A percentile compares a stretch with the other conserved stretches of the same genome.
phyloP scores from a whole-genome alignment of 2,329 filamentous ascomycete genomes.

The Colletotrichum coccodes region DNA sequence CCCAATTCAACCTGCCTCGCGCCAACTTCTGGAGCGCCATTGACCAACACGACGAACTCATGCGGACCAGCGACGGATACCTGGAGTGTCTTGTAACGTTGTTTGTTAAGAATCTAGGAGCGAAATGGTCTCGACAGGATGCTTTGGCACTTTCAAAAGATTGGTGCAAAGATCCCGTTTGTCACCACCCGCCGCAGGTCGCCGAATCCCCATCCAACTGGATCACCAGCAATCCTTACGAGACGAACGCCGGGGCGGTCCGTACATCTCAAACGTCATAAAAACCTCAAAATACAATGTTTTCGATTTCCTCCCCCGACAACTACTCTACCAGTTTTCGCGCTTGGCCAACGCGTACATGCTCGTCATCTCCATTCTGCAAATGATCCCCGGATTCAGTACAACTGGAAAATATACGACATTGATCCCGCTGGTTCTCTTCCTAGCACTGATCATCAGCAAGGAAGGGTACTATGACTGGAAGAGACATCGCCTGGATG shows the following conservation, averaged over 20 bases:
- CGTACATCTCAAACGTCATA: slow-evolving; percentile 71
- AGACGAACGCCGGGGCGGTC: slow-evolving; percentile 55
- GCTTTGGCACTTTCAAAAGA: not conserved
- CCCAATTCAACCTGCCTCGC: no score
- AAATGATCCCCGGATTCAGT: slow-evolving; percentile 80
- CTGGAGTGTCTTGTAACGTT: no score
- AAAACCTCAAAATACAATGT: slow-evolving; percentile 85
- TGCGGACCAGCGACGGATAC: no score
- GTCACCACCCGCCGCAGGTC: slow-evolving; percentile 77
- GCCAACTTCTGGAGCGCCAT: no score
- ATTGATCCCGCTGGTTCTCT: slow-evolving; percentile 78
- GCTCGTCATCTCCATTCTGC: slow-evolving; percentile 82
- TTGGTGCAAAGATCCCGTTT: slow-evolving; percentile 45
- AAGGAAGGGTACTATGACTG: slow-evolving; percentile 93
- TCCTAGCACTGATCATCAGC: slow-evolving; percentile 81
- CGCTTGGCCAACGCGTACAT: slow-evolving; percentile 91
- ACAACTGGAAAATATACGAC: slow-evolving; percentile 82
- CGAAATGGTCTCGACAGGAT: not conserved
- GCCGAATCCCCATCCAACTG: slow-evolving; percentile 55
- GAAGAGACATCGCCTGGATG: slow-evolving; percentile 81
- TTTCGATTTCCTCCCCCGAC: slow-evolving; percentile 88
- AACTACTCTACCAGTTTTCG: slow-evolving; percentile 86
- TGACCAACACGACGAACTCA: no score
- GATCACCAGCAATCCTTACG: slow-evolving; percentile 51
- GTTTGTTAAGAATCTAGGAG: no score